Conservation (phyloP, 352 stramenopile genomes). For the Phytopythium delawarense region DNA sequence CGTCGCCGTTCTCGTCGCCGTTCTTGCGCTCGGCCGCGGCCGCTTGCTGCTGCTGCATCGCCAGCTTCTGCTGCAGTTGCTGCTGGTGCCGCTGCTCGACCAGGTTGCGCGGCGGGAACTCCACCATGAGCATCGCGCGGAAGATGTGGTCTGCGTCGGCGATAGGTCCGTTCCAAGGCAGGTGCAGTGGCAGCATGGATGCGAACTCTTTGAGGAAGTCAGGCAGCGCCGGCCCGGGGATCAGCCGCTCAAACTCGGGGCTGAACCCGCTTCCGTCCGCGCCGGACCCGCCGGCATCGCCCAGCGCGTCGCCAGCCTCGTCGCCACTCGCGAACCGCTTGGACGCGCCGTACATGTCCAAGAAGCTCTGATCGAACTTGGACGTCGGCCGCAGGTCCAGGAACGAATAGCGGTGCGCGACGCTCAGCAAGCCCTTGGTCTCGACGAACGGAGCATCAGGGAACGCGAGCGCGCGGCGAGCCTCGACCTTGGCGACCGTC, state of each 20-base stretch:
- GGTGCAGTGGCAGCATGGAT: slow-evolving; percentile 65
- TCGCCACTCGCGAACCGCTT: slow-evolving; percentile 18
- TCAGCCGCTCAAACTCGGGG: slow-evolving; percentile 50
- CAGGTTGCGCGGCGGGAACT: slow-evolving; percentile 68
- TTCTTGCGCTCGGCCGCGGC: slow-evolving; percentile 38
- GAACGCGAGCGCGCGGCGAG: slow-evolving; percentile 71
- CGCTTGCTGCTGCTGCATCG: slow-evolving; percentile 46
- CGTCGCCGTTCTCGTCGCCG: slow-evolving; percentile 38
- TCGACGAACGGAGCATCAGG: slow-evolving; percentile 71
- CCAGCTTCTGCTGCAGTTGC: slow-evolving; percentile 52
- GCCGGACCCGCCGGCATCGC: slow-evolving; percentile 13
- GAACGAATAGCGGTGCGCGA: slow-evolving; percentile 81
- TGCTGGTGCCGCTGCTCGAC: slow-evolving; percentile 71
- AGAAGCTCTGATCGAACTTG: slow-evolving; percentile 64
- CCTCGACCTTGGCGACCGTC: slow-evolving; percentile 81
- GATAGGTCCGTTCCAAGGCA: slow-evolving; percentile 86
- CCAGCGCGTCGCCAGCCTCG: slow-evolving; percentile 13
- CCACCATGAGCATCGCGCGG: slow-evolving; percentile 75
- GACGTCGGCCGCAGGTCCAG: slow-evolving; percentile 58
- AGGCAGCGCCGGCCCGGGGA: slow-evolving; percentile 72
- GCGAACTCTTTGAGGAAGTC: slow-evolving; percentile 86
- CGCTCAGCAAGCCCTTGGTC: slow-evolving; percentile 76
- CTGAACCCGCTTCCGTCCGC: slow-evolving; percentile 21
- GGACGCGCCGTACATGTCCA: slow-evolving; percentile 71
- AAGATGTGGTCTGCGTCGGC: slow-evolving; percentile 85